These are phyloP conservation scores for Cucumis sativus DNA, from an alignment of 306 rosid genomes.

Conservation along the genomic window Cucumber_9930_V3 NC_026655.2:24911501-24912000, in stretches of 20 bases:
- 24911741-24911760: not conserved
- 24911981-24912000: slow-evolving; percentile 25
- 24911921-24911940: slow-evolving; percentile 68
- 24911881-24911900: slow-evolving; percentile 55
- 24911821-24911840: not conserved
- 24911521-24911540: not conserved
- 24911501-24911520: not conserved
- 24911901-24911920: slow-evolving; percentile 68
- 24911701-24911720: not conserved
- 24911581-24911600: not conserved
- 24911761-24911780: not conserved
- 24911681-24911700: not conserved
- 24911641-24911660: not conserved
- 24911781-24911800: not conserved
- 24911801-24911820: not conserved
- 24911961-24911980: slow-evolving; percentile 60
- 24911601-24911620: not conserved
- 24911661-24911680: not conserved
- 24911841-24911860: not conserved
- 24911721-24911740: not conserved
- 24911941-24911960: slow-evolving; percentile 56
- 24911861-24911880: slow-evolving; percentile 31
- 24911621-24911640: not conserved
- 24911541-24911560: not conserved
- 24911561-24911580: not conserved